Evolutionary conservation across 805 yeast genomes (phyloP), one percentile per base, ranked within the genome.

Genomic region (Wickerhamiella spandovensis): DNA sequence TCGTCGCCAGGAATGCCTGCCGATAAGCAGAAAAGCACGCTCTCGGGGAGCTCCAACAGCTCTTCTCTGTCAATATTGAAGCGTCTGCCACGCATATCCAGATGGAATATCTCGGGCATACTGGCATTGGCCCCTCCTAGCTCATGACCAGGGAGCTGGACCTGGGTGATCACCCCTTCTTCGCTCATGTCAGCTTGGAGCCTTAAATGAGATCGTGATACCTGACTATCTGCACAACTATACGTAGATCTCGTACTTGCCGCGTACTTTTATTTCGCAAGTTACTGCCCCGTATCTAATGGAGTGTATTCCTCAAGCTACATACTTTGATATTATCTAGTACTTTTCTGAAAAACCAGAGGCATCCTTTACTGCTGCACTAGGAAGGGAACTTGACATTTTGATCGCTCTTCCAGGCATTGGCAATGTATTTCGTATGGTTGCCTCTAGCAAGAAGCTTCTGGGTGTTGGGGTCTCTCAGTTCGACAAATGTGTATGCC

Each of bases 21-120:
- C 61, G 87, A 85, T 21, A 92, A 69, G 59, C 96, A 85, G 49
- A 89, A 75, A 51, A 92, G 69, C 22, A 92, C 78, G 53, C 89
- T 80, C 63, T 92, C 98, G 0, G 98, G 98, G 30, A 92, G 70
- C 48, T 87, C 79, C 86, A 89, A 82, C 56, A 92, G 74, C 63
- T 87, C 95, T 58, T 86, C 95, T 54, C 96, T 74, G 5, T 94
- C 80, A 46, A 92, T 81, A 47, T 79, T 77, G 65, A 89, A 87
- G 54, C 73, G 68, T 17, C 67, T 67, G 18, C 94, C 95, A 47
- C 95, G 76, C 49, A 90, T 75, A 60, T 85, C 81, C 67, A 90
- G 72, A 61, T 78, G 81, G 50, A 90, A 53, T 15, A 46, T 43
- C 30, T 55, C 58, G 9, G 63, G 63, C 8, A 59, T 53, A 28